Evolutionary conservation across 345 rosid genomes (phyloP).

Genomic region (Eucalyptus grandis): DNA sequence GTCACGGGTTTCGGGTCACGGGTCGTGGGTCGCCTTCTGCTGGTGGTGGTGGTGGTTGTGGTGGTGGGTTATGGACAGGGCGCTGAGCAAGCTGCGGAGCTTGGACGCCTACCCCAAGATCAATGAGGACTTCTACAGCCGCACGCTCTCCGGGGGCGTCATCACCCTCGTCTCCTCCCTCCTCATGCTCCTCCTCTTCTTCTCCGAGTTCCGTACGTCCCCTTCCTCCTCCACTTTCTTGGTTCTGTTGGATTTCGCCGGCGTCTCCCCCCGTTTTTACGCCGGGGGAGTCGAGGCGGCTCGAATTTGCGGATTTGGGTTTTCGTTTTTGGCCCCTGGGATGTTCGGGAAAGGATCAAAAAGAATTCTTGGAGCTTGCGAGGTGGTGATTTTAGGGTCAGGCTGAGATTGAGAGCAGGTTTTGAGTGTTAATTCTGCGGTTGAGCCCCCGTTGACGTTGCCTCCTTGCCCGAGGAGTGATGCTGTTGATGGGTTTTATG

Average conservation of each 20-base stretch:
- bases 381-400: not conserved
- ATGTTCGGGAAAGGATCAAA: not conserved
- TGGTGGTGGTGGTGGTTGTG: not conserved
- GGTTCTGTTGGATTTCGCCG: not conserved
- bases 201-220: constrained; percentile 63
- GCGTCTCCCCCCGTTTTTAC: not conserved
- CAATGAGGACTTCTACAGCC: constrained; percentile 83
- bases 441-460: not conserved
- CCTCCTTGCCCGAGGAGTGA: not conserved
- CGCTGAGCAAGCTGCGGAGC: constrained; percentile 41
- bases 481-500: not conserved
- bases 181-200: constrained; percentile 53
- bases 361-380: not conserved
- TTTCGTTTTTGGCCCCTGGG: not conserved
- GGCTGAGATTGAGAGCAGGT: not conserved
- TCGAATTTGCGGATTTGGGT: not conserved
- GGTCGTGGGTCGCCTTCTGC: not conserved
- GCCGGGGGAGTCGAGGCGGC: not conserved
- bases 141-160: constrained; percentile 81
- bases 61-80: constrained; percentile 15
- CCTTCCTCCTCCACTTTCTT: not conserved
- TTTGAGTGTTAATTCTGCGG: not conserved
- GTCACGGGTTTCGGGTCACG: not conserved
- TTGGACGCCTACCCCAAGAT: constrained; percentile 87
- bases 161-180: constrained; percentile 63